Conservation (phyloP, 1,284 basidiomycete species). For the Tilletia indica region DNA sequence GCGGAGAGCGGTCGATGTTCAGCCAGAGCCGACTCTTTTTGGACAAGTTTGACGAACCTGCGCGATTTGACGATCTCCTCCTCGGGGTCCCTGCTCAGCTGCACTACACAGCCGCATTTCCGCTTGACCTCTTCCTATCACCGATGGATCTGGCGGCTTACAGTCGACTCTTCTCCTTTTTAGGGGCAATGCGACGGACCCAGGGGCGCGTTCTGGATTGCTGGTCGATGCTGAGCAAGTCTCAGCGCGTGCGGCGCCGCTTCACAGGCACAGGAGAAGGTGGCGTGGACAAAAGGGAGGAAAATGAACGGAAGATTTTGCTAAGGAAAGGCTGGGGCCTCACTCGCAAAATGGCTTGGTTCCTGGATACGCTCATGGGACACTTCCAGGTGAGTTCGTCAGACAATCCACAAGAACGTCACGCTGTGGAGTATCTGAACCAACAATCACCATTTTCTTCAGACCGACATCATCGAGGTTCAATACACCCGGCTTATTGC, state of each 20-base stretch:
- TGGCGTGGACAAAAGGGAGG: conserved; percentile 67
- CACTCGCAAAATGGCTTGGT: conserved; percentile 83
- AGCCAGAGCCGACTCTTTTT: not conserved
- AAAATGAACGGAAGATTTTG: conserved; percentile 62
- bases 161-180: conserved; percentile 73
- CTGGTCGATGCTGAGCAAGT: conserved; percentile 78
- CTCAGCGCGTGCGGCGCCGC: conserved; percentile 73
- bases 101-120: conserved; percentile 62
- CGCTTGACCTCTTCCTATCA: conserved; percentile 82
- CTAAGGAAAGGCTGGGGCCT: conserved; percentile 79
- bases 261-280: conserved; percentile 86
- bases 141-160: conserved; percentile 72
- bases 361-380: conserved; percentile 72
- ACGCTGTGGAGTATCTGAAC: not conserved
- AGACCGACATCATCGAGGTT: conserved; percentile 83
- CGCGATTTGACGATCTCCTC: conserved; percentile 36
- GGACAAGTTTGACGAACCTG: not conserved
- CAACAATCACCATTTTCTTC: conserved; percentile 61
- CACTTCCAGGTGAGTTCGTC: conserved; percentile 29
- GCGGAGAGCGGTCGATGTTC: conserved; percentile 5
- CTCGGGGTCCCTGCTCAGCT: conserved; percentile 23
- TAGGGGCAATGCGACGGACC: conserved; percentile 77
- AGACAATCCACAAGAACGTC: too few species aligned
- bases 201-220: conserved; percentile 74
- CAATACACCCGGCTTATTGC: conserved; percentile 72